These are phyloP conservation scores for Leccinum sublutescens DNA, from an alignment of 768 basidiomycete genomes.

Conservation along the genomic window DNA sequence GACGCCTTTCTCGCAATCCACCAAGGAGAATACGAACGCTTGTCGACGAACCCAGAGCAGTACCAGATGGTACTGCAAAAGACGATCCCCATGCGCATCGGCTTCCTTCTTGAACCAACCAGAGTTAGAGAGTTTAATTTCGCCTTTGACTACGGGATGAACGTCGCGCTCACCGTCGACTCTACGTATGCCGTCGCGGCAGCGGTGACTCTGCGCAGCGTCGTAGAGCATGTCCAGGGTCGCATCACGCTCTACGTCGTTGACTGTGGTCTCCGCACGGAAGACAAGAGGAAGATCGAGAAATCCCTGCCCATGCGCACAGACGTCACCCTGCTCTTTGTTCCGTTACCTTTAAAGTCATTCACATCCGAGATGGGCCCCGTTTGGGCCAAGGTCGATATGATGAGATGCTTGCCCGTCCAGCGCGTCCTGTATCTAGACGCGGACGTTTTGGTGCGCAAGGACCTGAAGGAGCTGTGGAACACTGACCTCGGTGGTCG, in stretches of 20 bases:
- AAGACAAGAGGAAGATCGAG: conserved; percentile 35
- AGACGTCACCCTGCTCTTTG: conserved; percentile 43
- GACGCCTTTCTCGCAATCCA: conserved; percentile 55
- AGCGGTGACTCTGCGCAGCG: conserved; percentile 46
- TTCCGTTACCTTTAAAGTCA: conserved; percentile 35
- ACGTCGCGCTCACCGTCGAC: conserved; percentile 45
- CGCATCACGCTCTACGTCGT: conserved; percentile 50
- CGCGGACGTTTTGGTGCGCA: conserved; percentile 48
- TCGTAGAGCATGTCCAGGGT: conserved; percentile 34
- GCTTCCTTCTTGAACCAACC: conserved; percentile 36
- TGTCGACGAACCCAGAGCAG: conserved; percentile 35
- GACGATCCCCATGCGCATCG: conserved; percentile 50
- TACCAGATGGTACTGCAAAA: conserved; percentile 59
- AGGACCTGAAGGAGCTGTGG: conserved; percentile 44
- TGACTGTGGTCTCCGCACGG: conserved; percentile 42
- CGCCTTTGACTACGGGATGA: conserved; percentile 45
- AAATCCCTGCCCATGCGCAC: conserved; percentile 26
- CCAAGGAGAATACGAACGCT: conserved; percentile 42
- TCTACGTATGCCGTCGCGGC: conserved; percentile 47
- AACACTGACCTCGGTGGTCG: conserved; percentile 40
- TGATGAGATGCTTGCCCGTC: conserved; percentile 44
- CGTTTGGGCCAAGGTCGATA: conserved; percentile 52
- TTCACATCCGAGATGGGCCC: conserved; percentile 30
- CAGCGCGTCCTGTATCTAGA: conserved; percentile 54
- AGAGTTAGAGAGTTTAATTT: conserved; percentile 3